A percentile compares a stretch with the other conserved stretches of the same genome.
phyloP scores from a whole-genome alignment of 2,329 filamentous ascomycete genomes.

The Colletotrichum navitas region DNA sequence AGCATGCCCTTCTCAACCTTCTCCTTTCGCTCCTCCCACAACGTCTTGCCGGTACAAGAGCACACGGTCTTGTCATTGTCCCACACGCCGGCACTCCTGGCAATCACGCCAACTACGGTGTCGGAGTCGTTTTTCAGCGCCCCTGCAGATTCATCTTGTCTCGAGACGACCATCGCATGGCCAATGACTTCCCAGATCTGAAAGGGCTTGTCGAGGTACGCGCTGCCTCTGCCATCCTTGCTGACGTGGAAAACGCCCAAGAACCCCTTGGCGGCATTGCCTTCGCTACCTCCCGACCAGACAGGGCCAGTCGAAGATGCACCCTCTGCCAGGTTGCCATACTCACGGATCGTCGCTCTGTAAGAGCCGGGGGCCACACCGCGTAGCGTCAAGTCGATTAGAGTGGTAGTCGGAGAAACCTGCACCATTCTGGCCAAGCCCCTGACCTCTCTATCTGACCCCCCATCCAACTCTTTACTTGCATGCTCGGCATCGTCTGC shows the following conservation, averaged over 20 bases:
- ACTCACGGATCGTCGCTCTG: slow-evolving; percentile 85
- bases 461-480: slow-evolving; percentile 51
- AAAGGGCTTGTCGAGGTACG: slow-evolving; percentile 85
- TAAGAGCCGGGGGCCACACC: slow-evolving; percentile 87
- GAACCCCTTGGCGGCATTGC: slow-evolving; percentile 61
- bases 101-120: slow-evolving; percentile 93
- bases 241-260: slow-evolving; percentile 84
- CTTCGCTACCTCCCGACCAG: slow-evolving; percentile 70
- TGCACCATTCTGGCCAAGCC: slow-evolving; percentile 96
- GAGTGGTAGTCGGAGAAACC: slow-evolving; percentile 80
- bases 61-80: slow-evolving; percentile 99
- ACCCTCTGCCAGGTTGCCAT: slow-evolving; percentile 87
- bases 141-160: slow-evolving; percentile 67
- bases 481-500: slow-evolving; percentile 53
- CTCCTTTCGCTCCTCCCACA: slow-evolving; percentile 96
- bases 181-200: slow-evolving; percentile 98
- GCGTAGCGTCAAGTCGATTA: slow-evolving; percentile 88
- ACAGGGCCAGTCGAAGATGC: slow-evolving; percentile 86
- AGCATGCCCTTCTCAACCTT: slow-evolving; percentile 92
- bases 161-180: slow-evolving; percentile 88
- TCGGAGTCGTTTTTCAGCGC: slow-evolving; percentile 79
- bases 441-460: slow-evolving; percentile 72
- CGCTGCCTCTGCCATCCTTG: slow-evolving; percentile 79
- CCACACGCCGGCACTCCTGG: slow-evolving; percentile 96
- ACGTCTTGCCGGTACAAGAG: slow-evolving; percentile 96